These are phyloP conservation scores for Rhazya stricta DNA, from an alignment of 257 asterid species.

Conservation along the genomic window DNA sequence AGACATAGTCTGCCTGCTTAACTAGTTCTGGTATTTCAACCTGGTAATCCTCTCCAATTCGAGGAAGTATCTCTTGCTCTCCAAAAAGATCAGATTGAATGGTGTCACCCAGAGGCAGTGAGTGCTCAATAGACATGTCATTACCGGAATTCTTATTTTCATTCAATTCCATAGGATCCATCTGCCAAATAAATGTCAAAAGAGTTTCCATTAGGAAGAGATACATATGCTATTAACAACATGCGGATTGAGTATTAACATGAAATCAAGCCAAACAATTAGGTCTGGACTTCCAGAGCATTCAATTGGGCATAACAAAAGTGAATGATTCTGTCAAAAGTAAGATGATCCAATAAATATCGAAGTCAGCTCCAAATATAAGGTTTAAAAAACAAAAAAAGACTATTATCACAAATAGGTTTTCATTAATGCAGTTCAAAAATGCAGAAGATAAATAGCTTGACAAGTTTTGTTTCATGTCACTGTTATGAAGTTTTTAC, in stretches of 20 bases:
- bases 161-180: slow-evolving; percentile 24
- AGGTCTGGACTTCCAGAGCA: not conserved
- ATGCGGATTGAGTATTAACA: not conserved
- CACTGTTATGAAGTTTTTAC: not conserved
- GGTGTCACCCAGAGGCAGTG: slow-evolving; percentile 20
- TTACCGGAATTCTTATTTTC: slow-evolving; percentile 26
- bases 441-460: not conserved
- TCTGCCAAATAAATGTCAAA: slow-evolving; percentile 17
- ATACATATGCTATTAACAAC: not conserved
- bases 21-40: slow-evolving; percentile 42
- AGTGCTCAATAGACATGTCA: slow-evolving; percentile 26
- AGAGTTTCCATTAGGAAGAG: not conserved
- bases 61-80: slow-evolving; percentile 45
- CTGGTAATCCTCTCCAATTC: slow-evolving; percentile 62
- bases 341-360: not conserved
- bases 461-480: not conserved
- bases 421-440: not conserved
- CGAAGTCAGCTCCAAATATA: not conserved
- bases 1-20: slow-evolving; percentile 11
- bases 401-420: not conserved
- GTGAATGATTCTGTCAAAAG: not conserved
- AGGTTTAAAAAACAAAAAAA: not conserved
- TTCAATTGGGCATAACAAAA: not conserved
- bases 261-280: not conserved
- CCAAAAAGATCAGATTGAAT: slow-evolving; percentile 25